These are phyloP conservation scores for Lactifluus hygrophoroides DNA, from an alignment of 768 basidiomycete species.

Conservation along the genomic window DNA sequence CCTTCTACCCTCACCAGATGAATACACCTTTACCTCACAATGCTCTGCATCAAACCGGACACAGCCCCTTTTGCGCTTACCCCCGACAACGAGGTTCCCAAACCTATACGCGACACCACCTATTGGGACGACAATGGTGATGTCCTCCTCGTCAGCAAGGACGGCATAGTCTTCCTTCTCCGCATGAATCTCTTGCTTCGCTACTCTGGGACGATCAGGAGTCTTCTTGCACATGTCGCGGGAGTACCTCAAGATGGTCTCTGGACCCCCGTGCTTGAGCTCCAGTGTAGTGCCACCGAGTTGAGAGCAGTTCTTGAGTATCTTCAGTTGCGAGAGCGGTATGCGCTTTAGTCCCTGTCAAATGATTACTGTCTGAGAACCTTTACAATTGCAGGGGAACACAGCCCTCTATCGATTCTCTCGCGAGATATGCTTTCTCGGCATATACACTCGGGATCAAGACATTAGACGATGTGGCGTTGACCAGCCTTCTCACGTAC, in stretches of 20 bases:
- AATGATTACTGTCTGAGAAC: background rate
- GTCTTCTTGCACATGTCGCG: conserved; percentile 7
- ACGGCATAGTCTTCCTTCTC: conserved; percentile 2
- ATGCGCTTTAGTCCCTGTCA: background rate
- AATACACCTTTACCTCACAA: background rate
- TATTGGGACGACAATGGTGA: conserved; percentile 15
- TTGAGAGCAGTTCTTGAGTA: conserved; percentile 15
- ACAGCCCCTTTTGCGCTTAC: conserved; percentile 12
- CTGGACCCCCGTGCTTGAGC: conserved; percentile 15
- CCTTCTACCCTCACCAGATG: background rate
- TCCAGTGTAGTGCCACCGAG: conserved; percentile 8
- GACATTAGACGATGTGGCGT: conserved; percentile 1
- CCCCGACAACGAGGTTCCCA: conserved; percentile 2
- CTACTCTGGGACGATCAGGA: conserved; percentile 8
- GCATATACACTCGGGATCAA: conserved; percentile 4
- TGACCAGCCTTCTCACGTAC: background rate
- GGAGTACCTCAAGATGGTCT: conserved; percentile 1
- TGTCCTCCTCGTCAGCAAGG: conserved; percentile 14
- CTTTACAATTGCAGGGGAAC: background rate
- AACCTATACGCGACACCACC: conserved; percentile 1
- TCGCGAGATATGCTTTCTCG: conserved; percentile 12
- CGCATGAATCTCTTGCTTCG: conserved; percentile 8
- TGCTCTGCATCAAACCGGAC: conserved; percentile 11
- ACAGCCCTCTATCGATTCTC: conserved; percentile 3
- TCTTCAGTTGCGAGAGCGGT: conserved; percentile 5